Evolutionary conservation across 2,329 filamentous ascomycete genomes (phyloP), one percentile per base, ranked within the genome.

Genomic region (Colletotrichum orbiculare): DNA sequence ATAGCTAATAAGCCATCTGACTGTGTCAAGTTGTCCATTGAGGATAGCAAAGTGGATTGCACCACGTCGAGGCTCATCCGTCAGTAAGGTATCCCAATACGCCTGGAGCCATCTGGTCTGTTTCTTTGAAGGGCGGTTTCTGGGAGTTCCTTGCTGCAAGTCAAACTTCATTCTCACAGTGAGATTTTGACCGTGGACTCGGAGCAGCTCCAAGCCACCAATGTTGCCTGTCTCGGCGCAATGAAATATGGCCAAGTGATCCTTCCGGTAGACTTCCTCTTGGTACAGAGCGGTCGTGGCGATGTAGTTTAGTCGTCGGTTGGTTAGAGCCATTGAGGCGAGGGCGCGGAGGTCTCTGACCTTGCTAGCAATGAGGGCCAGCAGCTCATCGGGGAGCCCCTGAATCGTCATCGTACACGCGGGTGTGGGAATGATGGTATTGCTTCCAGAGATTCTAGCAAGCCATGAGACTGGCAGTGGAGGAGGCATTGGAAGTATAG

Each of bases 301-400:
- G 25, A 59, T 43, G 2, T 8, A n/a, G 11, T 50, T 50, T 7
- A 59, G 46, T 6, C 37, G 43, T 5, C 38, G 55, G 39, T 52
- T 59, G 38, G 33, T 45, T n/a, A 39, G 17, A 39, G 55, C 39
- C 55, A 59, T n/a, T 10, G 47, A 52, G 6, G 55, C 47, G 13
- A 59, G 47, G 25, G 38, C 47, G n/a, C 47, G 39, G 33, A 43
- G 7, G 9, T 59, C 33, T 35, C 6, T 4, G 39, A 59, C 25
- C 7, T n/a, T 34, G 2, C 33, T 11, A n/a, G 33, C 17, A 12
- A 45, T 53, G 13, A 7, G 8, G n/a, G 33, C 12, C 6, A 53
- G 37, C 37, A 53, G n/a, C 37, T 53, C 49, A 17, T 33, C 33
- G 5, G 37, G 15, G 10, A 53, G 11, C 6, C 25, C 8, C n/a